Base-by-base conservation (phyloP, 1,284 basidiomycete genomes). In the Irpex sp. region DNA sequence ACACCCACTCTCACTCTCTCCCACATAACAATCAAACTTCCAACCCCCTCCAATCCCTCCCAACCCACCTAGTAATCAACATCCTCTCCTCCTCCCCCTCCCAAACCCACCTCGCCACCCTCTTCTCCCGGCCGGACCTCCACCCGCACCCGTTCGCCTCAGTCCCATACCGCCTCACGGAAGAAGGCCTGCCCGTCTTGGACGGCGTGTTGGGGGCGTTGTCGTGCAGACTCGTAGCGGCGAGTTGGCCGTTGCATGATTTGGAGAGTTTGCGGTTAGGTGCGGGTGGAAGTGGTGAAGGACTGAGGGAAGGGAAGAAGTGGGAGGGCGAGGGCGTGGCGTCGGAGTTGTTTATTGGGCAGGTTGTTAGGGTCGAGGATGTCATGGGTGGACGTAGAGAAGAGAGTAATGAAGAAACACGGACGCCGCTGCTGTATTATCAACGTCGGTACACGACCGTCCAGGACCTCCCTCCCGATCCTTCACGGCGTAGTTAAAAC, bases 101-200 rank as follows among this genome's bases (percentile, higher is more conserved):
- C 0, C 90, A 92, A 72, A 77, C 81, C 0, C 71, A 77, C 52
- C 69, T 82, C 37, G 89, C 90, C 2, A 71, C 81, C 31, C 76
- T 75, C 57, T 92, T 92, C 72, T 86, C 90, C 1, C 75, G 86
- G 48, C 81, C 87, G 2, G 87, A 91, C 70, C 73, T 88, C 11
- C 73, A 87, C 67, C 82, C 86, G 0, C 75, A 78, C 9, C 89
- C 89, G 6, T 89, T 88, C 65, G 70, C 68, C 0, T 74, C 75
- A 44, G 71, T 78, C 0, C 71, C 70, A 4, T 81, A 82, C 70
- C 71, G 69, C 5, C 72, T 85, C 44, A 82, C 80, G 17, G 64
- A 71, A 8, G 85, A 89, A 8, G 83, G 83, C 1, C 71, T 91
- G 17, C 87, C 88, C 1, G 67, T 90, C 6, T 70, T 90, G 38